Evolutionary conservation across 257 asterid species (phyloP), one percentile per base, ranked within the genome.

Genomic region (Nicotiana otophora): DNA sequence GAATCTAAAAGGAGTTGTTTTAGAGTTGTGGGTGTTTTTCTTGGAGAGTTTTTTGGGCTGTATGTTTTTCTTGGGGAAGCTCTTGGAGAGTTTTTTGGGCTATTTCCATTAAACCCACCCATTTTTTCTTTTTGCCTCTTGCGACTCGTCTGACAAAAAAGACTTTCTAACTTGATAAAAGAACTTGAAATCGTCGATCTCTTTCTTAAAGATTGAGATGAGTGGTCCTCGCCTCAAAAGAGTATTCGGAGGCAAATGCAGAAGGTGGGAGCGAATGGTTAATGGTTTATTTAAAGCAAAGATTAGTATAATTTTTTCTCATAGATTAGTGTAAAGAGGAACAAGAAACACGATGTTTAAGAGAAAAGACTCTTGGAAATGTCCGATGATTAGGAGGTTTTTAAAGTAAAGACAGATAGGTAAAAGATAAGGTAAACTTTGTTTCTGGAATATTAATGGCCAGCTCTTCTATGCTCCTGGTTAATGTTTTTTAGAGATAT

Each of bases 1-100:
- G 92, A 88, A 81, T 94, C 98, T 91, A 82, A 92, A 65, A 92
- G 90, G 81, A 94, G 95, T 65, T 81, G 78, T 77, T 90, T 86
- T n/a, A 94, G 88, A 11, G 94, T 86, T 4, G 79, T 82, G 7
- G 89, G 19, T 60, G 88, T 89, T 83, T 81, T 91, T 64, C 82
- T 88, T 3, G 60, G 79, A 72, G 79, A 48, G 5, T 75, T 15
- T 75, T 75, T 28, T 51, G 80, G 80, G 64, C 64, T 51, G 53
- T 26, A 51, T 28, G 80, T 26, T 75, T 26, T 75, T 62, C 80
- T 75, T 51, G 80, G 80, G 34, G 76, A 67, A 33, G 76, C 28
- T 67, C 9, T 67, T 34, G 53, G 76, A 51, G 80, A 75, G 80
- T 10, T 17, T 58, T 80, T 87, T 1, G 91, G 92, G 92, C 93